Percentiles rank a stretch among this genome's conserved stretches.
Conservation (phyloP, 2,329 filamentous ascomycete genomes). For the Ciborinia camelliae region DNA sequence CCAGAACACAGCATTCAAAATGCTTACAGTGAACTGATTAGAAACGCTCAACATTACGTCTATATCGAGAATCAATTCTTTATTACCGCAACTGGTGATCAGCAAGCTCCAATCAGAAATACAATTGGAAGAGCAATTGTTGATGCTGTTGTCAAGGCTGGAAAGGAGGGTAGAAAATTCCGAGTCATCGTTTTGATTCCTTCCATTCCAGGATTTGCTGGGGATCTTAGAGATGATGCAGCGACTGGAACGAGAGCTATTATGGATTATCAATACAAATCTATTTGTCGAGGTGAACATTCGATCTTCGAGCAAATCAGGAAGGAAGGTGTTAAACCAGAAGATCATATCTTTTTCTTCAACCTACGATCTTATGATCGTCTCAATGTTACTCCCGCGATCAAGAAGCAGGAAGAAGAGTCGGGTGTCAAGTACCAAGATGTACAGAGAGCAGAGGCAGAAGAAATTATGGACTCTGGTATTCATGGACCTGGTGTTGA, state of each 20-base stretch:
- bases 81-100: conserved; percentile 85
- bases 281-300: conserved; percentile 84
- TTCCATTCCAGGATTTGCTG: conserved; percentile 88
- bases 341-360: conserved; percentile 84
- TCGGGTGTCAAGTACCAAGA: conserved; percentile 83
- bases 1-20: conserved; percentile 84
- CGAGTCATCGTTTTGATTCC: conserved; percentile 87
- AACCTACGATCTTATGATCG: conserved; percentile 92
- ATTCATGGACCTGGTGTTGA: conserved; percentile 55
- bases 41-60: conserved; percentile 84
- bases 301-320: conserved; percentile 82
- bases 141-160: conserved; percentile 78
- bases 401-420: conserved; percentile 73
- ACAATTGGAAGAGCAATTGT: conserved; percentile 85
- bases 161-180: conserved; percentile 82
- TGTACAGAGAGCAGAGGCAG: conserved; percentile 81
- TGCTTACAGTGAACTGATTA: conserved; percentile 79
- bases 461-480: conserved; percentile 77
- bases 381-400: conserved; percentile 73
- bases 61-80: conserved; percentile 99
- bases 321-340: conserved; percentile 72
- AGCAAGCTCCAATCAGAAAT: conserved; percentile 84
- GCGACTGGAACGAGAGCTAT: conserved; percentile 87
- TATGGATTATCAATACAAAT: conserved; percentile 98
- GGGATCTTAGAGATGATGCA: conserved; percentile 78